phyloP scores from a whole-genome alignment of 495 filamentous ascomycete genomes.

The Tirmania nivea region DNA sequence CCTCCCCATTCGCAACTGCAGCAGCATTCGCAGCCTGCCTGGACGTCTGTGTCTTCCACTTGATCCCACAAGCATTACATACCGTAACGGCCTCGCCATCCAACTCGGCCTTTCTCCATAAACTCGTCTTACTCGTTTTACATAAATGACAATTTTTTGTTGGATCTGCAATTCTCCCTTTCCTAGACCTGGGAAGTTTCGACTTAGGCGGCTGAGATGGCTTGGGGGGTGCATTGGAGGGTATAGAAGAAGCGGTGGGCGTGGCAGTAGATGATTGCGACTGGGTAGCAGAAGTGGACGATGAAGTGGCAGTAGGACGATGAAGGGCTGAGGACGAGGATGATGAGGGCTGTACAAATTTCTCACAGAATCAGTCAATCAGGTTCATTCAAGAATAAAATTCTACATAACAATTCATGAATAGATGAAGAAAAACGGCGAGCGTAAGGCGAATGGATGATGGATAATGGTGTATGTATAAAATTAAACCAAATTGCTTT shows the following conservation, averaged over 20 bases:
- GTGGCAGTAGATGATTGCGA: background rate
- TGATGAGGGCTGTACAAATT: background rate
- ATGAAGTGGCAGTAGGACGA: background rate
- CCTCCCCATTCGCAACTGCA: background rate
- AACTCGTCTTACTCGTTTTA: constrained; percentile 16
- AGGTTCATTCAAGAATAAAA: background rate
- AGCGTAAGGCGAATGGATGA: no score
- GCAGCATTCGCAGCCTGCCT: background rate
- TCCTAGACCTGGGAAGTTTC: constrained; percentile 15
- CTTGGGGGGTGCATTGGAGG: background rate
- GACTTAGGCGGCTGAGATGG: constrained; percentile 5
- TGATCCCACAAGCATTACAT: constrained; percentile 19
- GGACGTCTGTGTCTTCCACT: constrained; percentile 14
- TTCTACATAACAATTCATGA: background rate
- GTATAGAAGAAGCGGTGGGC: background rate
- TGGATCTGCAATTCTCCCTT: constrained; percentile 19
- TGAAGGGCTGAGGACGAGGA: background rate
- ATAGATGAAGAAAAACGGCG: background rate
- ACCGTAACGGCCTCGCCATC: constrained; percentile 19
- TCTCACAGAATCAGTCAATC: background rate
- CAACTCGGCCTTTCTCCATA: constrained; percentile 19
- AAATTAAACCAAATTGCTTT: no score
- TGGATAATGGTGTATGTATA: no score
- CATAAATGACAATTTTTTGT: constrained; percentile 19
- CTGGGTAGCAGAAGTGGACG: background rate